These are phyloP conservation scores for Beauveria australis DNA, from an alignment of 2,329 filamentous ascomycete genomes.

Conservation along the genomic window DNA sequence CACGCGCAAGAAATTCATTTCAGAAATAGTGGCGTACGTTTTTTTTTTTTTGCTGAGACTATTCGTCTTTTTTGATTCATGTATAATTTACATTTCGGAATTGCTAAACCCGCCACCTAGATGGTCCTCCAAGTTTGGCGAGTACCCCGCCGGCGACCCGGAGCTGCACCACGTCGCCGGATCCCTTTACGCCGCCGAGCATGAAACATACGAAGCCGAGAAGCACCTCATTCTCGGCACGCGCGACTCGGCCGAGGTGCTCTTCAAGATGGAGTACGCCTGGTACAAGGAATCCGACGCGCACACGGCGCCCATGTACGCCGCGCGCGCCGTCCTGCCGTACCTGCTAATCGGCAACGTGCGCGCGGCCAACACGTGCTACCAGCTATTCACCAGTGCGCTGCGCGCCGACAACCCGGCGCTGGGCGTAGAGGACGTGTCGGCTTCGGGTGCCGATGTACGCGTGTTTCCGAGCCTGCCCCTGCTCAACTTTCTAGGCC, in stretches of 20 bases:
- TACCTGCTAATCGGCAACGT: slow-evolving; percentile 88
- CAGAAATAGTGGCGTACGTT: slow-evolving; percentile 67
- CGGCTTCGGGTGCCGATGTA: slow-evolving; percentile 54
- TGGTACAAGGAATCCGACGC: slow-evolving; percentile 90
- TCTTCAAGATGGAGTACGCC: slow-evolving; percentile 77
- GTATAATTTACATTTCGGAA: too few relatives aligned
- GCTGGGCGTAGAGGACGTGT: slow-evolving; percentile 74
- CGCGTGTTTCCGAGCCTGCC: slow-evolving; percentile 84
- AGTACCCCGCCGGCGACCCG: slow-evolving; percentile 84
- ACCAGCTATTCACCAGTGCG: slow-evolving; percentile 51
- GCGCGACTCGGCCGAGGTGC: slow-evolving; percentile 72
- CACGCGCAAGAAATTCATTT: slow-evolving; percentile 85
- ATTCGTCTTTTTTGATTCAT: too few relatives aligned
- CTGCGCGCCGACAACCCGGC: slow-evolving; percentile 33
- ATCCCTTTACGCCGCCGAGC: slow-evolving; percentile 82
- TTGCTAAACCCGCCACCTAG: slow-evolving; percentile 17
- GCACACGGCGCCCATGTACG: slow-evolving; percentile 80
- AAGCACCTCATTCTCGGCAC: slow-evolving; percentile 83
- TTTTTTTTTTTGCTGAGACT: slow-evolving; percentile 22
- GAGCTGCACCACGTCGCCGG: slow-evolving; percentile 92
- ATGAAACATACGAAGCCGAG: slow-evolving; percentile 89
- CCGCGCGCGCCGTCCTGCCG: slow-evolving; percentile 77
- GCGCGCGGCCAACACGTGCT: slow-evolving; percentile 75
- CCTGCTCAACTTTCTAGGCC: slow-evolving; percentile 86
- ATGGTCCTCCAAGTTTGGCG: slow-evolving; percentile 81